Evolutionary conservation across 805 yeast species (phyloP), one percentile per base, ranked within the genome.

Genomic region (Metschnikowia proteae): DNA sequence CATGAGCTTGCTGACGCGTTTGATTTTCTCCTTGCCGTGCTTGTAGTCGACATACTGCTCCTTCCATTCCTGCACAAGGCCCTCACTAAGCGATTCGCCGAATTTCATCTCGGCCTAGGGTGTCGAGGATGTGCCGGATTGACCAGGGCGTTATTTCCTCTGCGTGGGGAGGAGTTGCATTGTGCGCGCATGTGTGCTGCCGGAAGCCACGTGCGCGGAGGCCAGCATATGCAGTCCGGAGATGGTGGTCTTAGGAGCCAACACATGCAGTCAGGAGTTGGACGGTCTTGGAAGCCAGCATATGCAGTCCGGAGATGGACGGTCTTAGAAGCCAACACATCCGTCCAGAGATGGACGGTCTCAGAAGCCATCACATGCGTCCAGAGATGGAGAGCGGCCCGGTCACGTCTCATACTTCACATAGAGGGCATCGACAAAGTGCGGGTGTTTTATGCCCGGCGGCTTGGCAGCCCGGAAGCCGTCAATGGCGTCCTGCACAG

Each of bases 1-100:
- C 31, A 52, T 49, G 37, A 60, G 36, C 39, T 30, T 44, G 13
- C 52, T 52, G 11, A 73, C 59, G 46, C 67, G 67, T 51, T 76
- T 75, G 47, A 82, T 76, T 36, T 73, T 61, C 60, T 78, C 76
- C 60, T 82, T 82, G 37, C 86, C 86, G 8, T 66, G 62, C 56
- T 82, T 82, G 62, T 85, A 85, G 60, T 88, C 86, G 31, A 91
- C 74, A 61, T 91, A 91, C 60, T 83, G 83, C 46, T 81, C 84
- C 60, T 81, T 82, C 97, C 97, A 91, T 60, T 86, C 96, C 4
- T 97, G 96, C 48, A 86, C 86, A 33, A 82, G 74, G 48, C 84
- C 84, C 43, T 83, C 84, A 54, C 76, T 78, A 49, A 84, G 69
- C 25, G 86, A 80, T 53, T 81, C 84, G 9, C 83, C 84, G 61